These are phyloP conservation scores for Paraurostyla sp. DNA, from an alignment of 73 alveolate species.

Conservation along the genomic window DNA sequence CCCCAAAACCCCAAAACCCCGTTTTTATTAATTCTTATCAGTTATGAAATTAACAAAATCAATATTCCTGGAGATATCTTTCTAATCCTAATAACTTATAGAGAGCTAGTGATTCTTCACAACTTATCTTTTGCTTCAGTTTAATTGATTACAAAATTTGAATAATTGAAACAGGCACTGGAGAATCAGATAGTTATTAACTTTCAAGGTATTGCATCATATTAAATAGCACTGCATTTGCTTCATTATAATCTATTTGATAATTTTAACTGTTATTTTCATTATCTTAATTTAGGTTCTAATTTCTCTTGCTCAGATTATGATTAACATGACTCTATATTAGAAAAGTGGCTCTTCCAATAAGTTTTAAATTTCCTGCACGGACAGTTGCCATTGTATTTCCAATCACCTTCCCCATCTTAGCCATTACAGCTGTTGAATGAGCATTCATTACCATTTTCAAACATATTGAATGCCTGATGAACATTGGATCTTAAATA, in stretches of 20 bases:
- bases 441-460: conserved; percentile 58
- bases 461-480: conserved; percentile 14
- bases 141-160: background rate
- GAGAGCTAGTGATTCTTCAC: background rate
- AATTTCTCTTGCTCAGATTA: background rate
- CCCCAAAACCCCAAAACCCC: conserved; percentile 11
- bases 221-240: conserved; percentile 36
- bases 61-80: background rate
- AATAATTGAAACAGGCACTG: conserved; percentile 44
- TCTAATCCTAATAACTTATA: background rate
- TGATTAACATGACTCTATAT: conserved; percentile 17
- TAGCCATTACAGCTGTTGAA: conserved; percentile 56
- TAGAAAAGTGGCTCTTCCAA: conserved; percentile 55
- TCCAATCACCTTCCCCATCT: conserved; percentile 32
- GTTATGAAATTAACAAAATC: background rate
- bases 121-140: background rate
- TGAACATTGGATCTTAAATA: conserved; percentile 31
- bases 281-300: background rate
- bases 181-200: background rate
- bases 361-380: conserved; percentile 46
- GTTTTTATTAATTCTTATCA: background rate
- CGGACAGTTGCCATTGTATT: conserved; percentile 50
- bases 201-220: background rate
- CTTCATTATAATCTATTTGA: background rate
- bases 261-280: background rate